phyloP scores from a whole-genome alignment of 768 basidiomycete genomes.

The Rhodotorula toruloides region DNA sequence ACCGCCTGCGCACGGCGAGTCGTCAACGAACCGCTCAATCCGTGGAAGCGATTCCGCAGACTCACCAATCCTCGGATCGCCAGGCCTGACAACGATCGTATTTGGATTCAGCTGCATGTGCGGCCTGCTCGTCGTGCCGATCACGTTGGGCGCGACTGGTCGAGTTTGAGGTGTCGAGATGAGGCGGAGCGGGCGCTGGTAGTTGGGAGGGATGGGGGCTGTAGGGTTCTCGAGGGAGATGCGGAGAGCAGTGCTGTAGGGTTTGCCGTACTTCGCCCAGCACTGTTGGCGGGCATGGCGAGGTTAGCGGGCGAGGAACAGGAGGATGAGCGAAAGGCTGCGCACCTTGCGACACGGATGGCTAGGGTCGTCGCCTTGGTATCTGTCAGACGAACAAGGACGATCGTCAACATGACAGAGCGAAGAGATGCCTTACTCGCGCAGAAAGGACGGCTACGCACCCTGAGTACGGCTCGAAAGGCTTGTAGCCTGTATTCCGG shows the following conservation, averaged over 20 bases:
- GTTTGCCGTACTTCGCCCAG: conserved; percentile 27
- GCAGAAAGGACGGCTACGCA: neutral
- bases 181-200: conserved; percentile 28
- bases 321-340: neutral
- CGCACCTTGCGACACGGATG: conserved; percentile 30
- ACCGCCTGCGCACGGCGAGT: conserved; percentile 4
- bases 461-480: conserved; percentile 1
- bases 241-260: conserved; percentile 11
- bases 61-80: conserved; percentile 32
- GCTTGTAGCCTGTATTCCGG: conserved; percentile 30
- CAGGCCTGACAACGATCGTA: conserved; percentile 5
- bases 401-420: neutral
- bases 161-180: conserved; percentile 6
- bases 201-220: conserved; percentile 5
- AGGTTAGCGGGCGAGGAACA: neutral
- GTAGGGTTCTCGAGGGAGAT: neutral
- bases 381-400: neutral
- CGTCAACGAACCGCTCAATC: neutral
- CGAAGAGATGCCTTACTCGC: neutral
- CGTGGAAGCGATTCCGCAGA: too few species aligned
- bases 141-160: neutral
- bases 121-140: neutral
- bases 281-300: conserved; percentile 1
- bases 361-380: conserved; percentile 25
- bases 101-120: neutral